Percentiles rank a stretch among this genome's conserved stretches.
Conservation (phyloP, 2,329 filamentous ascomycete species). For the Aspergillus bombycis region DNA sequence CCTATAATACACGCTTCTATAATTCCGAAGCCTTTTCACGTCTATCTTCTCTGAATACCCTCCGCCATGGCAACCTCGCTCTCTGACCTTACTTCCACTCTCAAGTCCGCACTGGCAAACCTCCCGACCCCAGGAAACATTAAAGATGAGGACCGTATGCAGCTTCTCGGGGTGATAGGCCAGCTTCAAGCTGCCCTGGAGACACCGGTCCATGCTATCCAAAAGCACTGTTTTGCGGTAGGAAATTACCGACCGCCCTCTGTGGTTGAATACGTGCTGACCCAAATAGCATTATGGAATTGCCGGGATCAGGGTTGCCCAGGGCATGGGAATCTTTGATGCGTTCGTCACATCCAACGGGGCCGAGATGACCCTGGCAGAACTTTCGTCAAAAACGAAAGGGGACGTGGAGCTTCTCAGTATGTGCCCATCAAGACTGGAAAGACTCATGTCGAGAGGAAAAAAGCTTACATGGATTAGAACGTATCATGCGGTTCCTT, state of each 20-base stretch:
- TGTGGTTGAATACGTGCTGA: background rate
- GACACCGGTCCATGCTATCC: slow-evolving; percentile 11
- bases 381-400: slow-evolving; percentile 17
- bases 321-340: slow-evolving; percentile 28
- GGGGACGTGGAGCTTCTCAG: slow-evolving; percentile 20
- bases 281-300: slow-evolving; percentile 12
- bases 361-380: slow-evolving; percentile 13
- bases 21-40: background rate
- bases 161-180: slow-evolving; percentile 12
- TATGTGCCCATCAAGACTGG: slow-evolving; percentile 1
- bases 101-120: slow-evolving; percentile 10
- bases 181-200: slow-evolving; percentile 18
- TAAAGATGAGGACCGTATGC: slow-evolving; percentile 18
- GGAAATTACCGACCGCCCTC: background rate
- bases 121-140: slow-evolving; percentile 19
- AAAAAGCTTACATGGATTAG: slow-evolving; percentile 11
- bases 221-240: slow-evolving; percentile 14
- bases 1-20: background rate
- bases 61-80: background rate
- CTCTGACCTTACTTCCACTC: background rate
- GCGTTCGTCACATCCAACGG: slow-evolving; percentile 13
- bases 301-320: slow-evolving; percentile 16
- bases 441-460: background rate
- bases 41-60: background rate
- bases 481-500: slow-evolving; percentile 25